Percentiles rank a stretch among this genome's conserved stretches.
These are phyloP conservation scores for Pythium insidiosum DNA, from an alignment of 352 stramenopile genomes.

Conservation along the genomic window DNA sequence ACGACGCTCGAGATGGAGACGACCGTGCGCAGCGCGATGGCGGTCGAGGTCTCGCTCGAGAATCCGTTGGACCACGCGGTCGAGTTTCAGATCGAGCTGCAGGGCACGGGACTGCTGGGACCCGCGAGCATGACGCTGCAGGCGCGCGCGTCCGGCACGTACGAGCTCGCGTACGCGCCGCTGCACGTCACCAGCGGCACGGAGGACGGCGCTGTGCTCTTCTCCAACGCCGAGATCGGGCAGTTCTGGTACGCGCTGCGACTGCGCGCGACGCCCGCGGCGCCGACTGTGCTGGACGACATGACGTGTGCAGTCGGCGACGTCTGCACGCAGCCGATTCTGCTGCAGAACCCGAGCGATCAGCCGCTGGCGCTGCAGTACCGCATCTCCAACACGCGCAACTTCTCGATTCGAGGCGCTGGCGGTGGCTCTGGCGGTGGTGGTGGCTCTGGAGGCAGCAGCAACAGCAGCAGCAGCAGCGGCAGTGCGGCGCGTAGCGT, in stretches of 20 bases:
- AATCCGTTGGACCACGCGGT: slow-evolving; percentile 87
- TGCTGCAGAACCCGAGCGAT: slow-evolving; percentile 88
- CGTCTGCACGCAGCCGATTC: slow-evolving; percentile 58
- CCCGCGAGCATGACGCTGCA: slow-evolving; percentile 63
- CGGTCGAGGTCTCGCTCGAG: slow-evolving; percentile 84
- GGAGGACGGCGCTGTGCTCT: slow-evolving; percentile 79
- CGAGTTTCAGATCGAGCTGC: slow-evolving; percentile 78
- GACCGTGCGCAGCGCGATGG: slow-evolving; percentile 72
- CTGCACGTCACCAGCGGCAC: slow-evolving; percentile 37
- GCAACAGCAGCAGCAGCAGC: neutral
- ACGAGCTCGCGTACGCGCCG: slow-evolving; percentile 90
- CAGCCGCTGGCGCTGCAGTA: slow-evolving; percentile 68
- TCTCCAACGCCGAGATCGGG: slow-evolving; percentile 85
- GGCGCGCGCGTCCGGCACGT: slow-evolving; percentile 61
- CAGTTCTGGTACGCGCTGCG: slow-evolving; percentile 93
- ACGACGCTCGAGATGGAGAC: slow-evolving; percentile 80
- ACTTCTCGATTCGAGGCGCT: slow-evolving; percentile 85
- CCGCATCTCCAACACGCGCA: slow-evolving; percentile 68
- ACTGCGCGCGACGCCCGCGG: slow-evolving; percentile 52
- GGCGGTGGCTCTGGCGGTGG: no score
- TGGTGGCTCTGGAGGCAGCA: no score
- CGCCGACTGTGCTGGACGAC: slow-evolving; percentile 40
- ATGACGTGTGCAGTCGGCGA: slow-evolving; percentile 85
- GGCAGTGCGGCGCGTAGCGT: slow-evolving; percentile 13
- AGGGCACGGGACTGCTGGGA: slow-evolving; percentile 83